Evolutionary conservation across 2,329 filamentous ascomycete genomes (phyloP), one percentile per base, ranked within the genome.

Genomic region (Apiospora arundinis): DNA sequence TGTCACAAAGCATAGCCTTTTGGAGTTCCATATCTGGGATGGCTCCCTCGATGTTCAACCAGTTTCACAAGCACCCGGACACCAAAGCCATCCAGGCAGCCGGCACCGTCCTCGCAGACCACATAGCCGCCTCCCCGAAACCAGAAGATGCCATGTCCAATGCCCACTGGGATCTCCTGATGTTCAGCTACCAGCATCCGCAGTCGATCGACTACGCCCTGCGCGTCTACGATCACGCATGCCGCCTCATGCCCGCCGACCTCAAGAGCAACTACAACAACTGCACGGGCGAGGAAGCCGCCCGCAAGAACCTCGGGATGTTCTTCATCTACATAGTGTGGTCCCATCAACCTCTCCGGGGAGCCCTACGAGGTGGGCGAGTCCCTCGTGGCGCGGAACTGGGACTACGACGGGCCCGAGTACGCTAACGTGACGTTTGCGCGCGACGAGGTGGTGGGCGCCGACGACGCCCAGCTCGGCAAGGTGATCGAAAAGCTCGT

Each of bases 331-430:
- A 69, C 32, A 28, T 63, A 25, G 48, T 69, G 12, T 32, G 45
- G n/a, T n/a, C 68, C 1, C 11, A n/a, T 69, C 7, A 37, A 70
- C 16, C 40, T 40, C 21, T 48, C 14, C 23, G 28, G 32, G 32
- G 23, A 28, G 25, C 68, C 52, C 40, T 49, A 37, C n/a, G 69
- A 70, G 18, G 37, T 70, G 25, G 69, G 69, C 49, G 52, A 46
- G 49, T n/a, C 18, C n/a, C 7, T 70, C 37, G 69, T 70, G 9
- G 69, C 65, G 52, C 69, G 69, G 49, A 52, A 70, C 44, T 70
- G 69, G 69, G 69, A 65, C 23, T 70, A 37, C 42, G 52, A 70
- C 5, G 69, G 69, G n/a, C 5, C 63, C 44, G 69, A 70, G 60
- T 70, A 70, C 23, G 56, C 69, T 25, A 70, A 70, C 56, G 21